Base-by-base conservation (phyloP, 371 early-diverging fungal genomes). In the Mortierella sp. region DNA sequence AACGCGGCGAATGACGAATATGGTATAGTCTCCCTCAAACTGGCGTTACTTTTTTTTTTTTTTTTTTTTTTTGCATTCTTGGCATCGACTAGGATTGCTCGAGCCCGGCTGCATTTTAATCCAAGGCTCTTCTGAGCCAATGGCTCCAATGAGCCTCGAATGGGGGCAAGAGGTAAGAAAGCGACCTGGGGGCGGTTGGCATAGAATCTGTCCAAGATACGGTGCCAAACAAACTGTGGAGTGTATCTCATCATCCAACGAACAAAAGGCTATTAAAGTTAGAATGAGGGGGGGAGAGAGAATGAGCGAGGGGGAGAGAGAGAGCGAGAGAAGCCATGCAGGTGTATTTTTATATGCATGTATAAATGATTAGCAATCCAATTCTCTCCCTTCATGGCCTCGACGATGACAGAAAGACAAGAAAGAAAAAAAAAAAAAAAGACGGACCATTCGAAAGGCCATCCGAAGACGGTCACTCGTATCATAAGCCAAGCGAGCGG, bases 131-230 rank as follows among this genome's bases (percentile, higher is more conserved):
- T 29, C 45, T 68, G 68, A 7, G 50, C 51, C 7, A 63, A 48
- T 1, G 64, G 46, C 16, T 60, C 68, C 48, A 64, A 30, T 0
- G 44, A 14, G 3, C 74, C 64, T 6, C 50, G 52, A 6, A 61
- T 50, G 12, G 63, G 50, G 18, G 59, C 28, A 2, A 9, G 21
- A 7, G 64, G 64, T 16, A 73, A 48, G 43, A 73, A 68, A 14
- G 50, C 45, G 26, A 68, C 64, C 18, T 67, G 73, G 9, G 73
- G 64, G 3, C 64, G 48, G 23, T 67, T 55, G 45, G 62, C 45
- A 50, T 66, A 71, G 4, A 61, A n/a, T 23, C 55, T 64, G 47
- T 70, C 70, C 50, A 64, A 55, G 21, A 23, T 43, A 5, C 60
- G 58, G 46, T 52, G 55, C 65, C 71, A 56, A 14, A 57, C 43